Evolutionary conservation across 768 basidiomycete species (phyloP).

Genomic region (Boletus sensibilis): DNA sequence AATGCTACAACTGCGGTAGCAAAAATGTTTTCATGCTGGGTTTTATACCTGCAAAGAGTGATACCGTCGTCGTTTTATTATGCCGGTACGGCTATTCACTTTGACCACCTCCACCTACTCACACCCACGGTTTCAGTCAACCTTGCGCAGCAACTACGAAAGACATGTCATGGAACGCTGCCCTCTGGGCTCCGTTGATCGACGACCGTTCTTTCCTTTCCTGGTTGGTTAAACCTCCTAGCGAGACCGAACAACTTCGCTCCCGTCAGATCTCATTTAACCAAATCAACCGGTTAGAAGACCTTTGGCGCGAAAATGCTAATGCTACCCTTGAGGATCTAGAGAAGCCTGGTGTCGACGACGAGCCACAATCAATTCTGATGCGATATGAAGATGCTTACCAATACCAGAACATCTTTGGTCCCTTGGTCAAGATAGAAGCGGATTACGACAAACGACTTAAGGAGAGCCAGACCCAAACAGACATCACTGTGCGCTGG

Average conservation of each 20-base stretch:
- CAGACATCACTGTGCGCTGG: constrained; percentile 94
- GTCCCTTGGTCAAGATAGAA: constrained; percentile 98
- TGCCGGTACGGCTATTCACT: constrained; percentile 66
- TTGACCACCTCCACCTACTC: background rate
- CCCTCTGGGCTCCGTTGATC: constrained; percentile 97
- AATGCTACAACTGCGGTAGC: constrained; percentile 99
- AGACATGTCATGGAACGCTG: constrained; percentile 98
- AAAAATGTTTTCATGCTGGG: constrained; percentile 99
- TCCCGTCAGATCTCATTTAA: constrained; percentile 96
- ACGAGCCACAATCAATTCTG: constrained; percentile 92
- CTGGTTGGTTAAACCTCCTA: constrained; percentile 97
- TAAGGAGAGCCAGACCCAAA: constrained; percentile 99
- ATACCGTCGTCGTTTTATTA: constrained; percentile 95
- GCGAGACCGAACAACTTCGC: constrained; percentile 92
- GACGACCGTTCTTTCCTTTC: constrained; percentile 99
- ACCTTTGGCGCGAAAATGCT: constrained; percentile 96
- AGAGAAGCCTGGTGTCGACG: constrained; percentile 95
- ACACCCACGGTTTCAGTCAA: constrained; percentile 54
- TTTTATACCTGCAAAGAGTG: constrained; percentile 98
- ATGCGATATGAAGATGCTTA: constrained; percentile 97
- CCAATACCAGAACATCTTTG: constrained; percentile 99
- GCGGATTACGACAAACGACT: constrained; percentile 98
- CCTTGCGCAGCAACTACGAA: constrained; percentile 96
- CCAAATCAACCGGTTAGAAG: constrained; percentile 96
- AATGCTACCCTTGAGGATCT: constrained; percentile 94